A percentile compares a stretch with the other conserved stretches of the same genome.
Evolutionary conservation across 257 asterid genomes (phyloP).

Genomic region (Lavandula angustifolia): DNA sequence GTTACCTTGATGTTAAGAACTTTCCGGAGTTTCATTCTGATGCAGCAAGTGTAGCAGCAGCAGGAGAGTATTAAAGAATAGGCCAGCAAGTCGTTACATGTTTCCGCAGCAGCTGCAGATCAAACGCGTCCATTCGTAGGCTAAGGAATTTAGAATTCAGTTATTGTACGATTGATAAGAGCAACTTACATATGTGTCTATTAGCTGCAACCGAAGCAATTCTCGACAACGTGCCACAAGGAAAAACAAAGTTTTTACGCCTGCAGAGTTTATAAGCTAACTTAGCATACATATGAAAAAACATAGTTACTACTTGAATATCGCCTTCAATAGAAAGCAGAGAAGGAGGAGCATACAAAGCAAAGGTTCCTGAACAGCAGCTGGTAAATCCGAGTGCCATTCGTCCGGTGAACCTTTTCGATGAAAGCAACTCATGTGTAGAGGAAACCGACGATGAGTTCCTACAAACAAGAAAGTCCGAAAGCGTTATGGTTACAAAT

Average conservation of each 20-base stretch:
- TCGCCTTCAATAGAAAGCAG: neutral
- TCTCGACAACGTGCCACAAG: constrained; percentile 82
- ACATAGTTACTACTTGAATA: no score
- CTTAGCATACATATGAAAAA: constrained; percentile 9
- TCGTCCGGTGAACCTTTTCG: constrained; percentile 57
- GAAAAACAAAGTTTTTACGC: constrained; percentile 68
- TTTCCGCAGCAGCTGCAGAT: constrained; percentile 74
- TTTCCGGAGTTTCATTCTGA: constrained; percentile 74
- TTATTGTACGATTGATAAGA: constrained; percentile 12
- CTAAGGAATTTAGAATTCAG: constrained; percentile 9
- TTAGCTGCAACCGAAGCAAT: constrained; percentile 69
- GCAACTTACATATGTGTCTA: constrained; percentile 73
- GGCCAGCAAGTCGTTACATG: constrained; percentile 88
- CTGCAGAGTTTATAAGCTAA: constrained; percentile 45
- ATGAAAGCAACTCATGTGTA: constrained; percentile 56
- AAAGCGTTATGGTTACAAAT: no score
- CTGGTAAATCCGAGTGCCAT: constrained; percentile 92
- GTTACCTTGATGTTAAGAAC: constrained; percentile 64
- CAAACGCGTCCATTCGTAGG: constrained; percentile 30
- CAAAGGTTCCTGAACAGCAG: constrained; percentile 92
- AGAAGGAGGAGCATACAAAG: constrained; percentile 56
- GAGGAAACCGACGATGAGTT: constrained; percentile 69
- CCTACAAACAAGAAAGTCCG: constrained; percentile 42
- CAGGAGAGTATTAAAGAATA: constrained; percentile 82
- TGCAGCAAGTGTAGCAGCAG: constrained; percentile 95